Evolutionary conservation across 2,329 filamentous ascomycete species (phyloP).

Genomic region (Cryphonectria parasitica): DNA sequence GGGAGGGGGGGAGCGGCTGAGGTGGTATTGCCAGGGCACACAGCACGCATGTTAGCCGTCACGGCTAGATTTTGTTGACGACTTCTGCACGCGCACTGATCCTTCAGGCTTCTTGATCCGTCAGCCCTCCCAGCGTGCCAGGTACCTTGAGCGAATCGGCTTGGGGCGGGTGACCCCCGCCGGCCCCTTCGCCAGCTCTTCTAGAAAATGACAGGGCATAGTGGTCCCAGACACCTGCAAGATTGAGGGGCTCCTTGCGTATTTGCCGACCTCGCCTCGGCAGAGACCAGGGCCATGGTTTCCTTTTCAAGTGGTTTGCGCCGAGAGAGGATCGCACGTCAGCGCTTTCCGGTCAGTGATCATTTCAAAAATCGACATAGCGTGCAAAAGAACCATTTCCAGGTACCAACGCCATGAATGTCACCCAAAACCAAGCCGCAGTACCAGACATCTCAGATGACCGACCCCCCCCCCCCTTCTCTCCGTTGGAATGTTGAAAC

Average conservation of each 20-base stretch:
- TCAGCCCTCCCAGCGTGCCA: not conserved
- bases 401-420: not conserved
- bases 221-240: slow-evolving; percentile 13
- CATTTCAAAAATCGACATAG: not conserved
- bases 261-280: slow-evolving; percentile 27
- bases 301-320: slow-evolving; percentile 23
- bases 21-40: not conserved
- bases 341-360: not conserved
- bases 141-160: not conserved
- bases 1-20: not conserved
- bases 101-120: not conserved
- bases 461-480: not conserved
- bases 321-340: slow-evolving; percentile 16
- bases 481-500: not conserved
- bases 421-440: not conserved
- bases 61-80: not conserved
- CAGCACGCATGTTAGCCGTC: not conserved
- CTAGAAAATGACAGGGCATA: slow-evolving; percentile 10
- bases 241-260: slow-evolving; percentile 24
- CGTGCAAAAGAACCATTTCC: slow-evolving; percentile 9
- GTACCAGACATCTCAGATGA: not conserved
- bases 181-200: slow-evolving; percentile 7
- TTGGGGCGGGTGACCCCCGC: not conserved
- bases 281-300: slow-evolving; percentile 16
- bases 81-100: not conserved